Evolutionary conservation across 2,329 filamentous ascomycete genomes (phyloP).

Genomic region (Geosmithia flava): DNA sequence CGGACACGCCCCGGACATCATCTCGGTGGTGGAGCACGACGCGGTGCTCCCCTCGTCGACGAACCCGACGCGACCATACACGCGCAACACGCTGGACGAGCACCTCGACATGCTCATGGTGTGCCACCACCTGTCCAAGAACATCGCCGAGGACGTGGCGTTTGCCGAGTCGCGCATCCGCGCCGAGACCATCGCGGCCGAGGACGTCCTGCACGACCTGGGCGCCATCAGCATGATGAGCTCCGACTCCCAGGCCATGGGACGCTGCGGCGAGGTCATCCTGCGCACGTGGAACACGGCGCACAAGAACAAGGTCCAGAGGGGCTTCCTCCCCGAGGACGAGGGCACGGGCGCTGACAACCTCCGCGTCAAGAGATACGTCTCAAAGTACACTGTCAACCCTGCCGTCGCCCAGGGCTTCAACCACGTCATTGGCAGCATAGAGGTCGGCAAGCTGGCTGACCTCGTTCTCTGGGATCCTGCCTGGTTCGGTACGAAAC

Average conservation of each 20-base stretch:
- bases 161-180: slow-evolving; percentile 93
- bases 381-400: slow-evolving; percentile 95
- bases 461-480: slow-evolving; percentile 84
- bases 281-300: slow-evolving; percentile 93
- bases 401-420: slow-evolving; percentile 87
- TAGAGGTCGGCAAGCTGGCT: slow-evolving; percentile 82
- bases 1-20: slow-evolving; percentile 92
- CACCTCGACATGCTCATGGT: slow-evolving; percentile 99
- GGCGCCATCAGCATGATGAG: slow-evolving; percentile 98
- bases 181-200: slow-evolving; percentile 89
- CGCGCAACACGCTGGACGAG: slow-evolving; percentile 85
- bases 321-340: slow-evolving; percentile 67
- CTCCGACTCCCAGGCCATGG: slow-evolving; percentile 93
- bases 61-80: slow-evolving; percentile 86
- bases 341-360: slow-evolving; percentile 73
- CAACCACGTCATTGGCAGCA: slow-evolving; percentile 70
- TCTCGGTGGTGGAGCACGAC: slow-evolving; percentile 75
- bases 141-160: slow-evolving; percentile 91
- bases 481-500: slow-evolving; percentile 78
- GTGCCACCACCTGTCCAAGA: slow-evolving; percentile 83
- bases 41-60: slow-evolving; percentile 88
- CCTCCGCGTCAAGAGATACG: slow-evolving; percentile 80
- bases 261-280: slow-evolving; percentile 86
- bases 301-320: slow-evolving; percentile 88
- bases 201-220: slow-evolving; percentile 89